phyloP scores from a whole-genome alignment of 768 basidiomycete genomes.

The Mycena albidolilacea region DNA sequence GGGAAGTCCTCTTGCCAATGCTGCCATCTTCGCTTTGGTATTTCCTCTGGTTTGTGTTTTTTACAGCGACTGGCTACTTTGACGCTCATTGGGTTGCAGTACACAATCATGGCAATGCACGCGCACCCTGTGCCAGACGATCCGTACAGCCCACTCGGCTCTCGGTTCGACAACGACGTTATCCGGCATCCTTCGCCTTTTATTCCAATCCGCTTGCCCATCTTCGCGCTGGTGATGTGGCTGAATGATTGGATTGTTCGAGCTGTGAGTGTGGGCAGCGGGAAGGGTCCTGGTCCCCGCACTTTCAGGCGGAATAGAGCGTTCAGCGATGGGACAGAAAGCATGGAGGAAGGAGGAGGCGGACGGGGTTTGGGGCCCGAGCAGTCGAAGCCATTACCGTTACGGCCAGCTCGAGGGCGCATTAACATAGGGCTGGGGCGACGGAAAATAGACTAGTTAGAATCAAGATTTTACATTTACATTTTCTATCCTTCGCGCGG shows the following conservation, averaged over 20 bases:
- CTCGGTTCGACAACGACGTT: constrained; percentile 48
- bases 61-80: neutral
- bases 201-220: constrained; percentile 83
- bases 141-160: constrained; percentile 71
- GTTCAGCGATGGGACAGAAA: constrained; percentile 68
- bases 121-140: constrained; percentile 82
- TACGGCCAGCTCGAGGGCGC: constrained; percentile 46
- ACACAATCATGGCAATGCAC: constrained; percentile 87
- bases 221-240: constrained; percentile 82
- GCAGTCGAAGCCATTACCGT: constrained; percentile 29
- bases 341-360: constrained; percentile 70
- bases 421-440: constrained; percentile 60
- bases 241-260: constrained; percentile 81
- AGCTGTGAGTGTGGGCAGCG: constrained; percentile 70
- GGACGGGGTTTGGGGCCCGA: constrained; percentile 43
- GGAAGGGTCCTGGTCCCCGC: constrained; percentile 28
- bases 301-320: constrained; percentile 45
- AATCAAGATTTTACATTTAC: constrained; percentile 33
- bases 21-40: constrained; percentile 85
- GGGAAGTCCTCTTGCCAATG: constrained; percentile 83
- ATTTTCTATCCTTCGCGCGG: constrained; percentile 5
- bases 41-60: constrained; percentile 74
- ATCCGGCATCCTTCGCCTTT: constrained; percentile 82
- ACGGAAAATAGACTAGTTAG: constrained; percentile 63
- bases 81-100: constrained; percentile 63